A percentile compares a stretch with the other conserved stretches of the same genome.
Conservation (phyloP, 176 grass and related monocot species). For the Raddia distichophylla region DNA sequence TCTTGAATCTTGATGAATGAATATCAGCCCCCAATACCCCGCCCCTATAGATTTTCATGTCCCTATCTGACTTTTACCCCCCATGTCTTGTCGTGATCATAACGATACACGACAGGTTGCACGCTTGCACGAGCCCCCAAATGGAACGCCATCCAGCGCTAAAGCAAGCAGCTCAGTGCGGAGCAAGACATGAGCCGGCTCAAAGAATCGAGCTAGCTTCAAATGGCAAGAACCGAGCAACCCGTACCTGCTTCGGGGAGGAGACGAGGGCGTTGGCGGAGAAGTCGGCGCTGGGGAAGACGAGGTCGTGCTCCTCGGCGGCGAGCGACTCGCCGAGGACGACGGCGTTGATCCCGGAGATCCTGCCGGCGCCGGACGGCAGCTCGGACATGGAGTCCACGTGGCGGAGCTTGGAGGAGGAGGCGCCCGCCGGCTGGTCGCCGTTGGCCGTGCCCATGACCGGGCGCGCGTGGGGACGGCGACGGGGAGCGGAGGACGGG, state of each 20-base stretch:
- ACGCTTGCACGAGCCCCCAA: conserved; percentile 1
- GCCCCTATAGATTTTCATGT: conserved; percentile 11
- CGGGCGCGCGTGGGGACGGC: not conserved
- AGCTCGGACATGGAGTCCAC: conserved; percentile 79
- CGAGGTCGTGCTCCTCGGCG: conserved; percentile 80
- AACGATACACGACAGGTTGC: conserved; percentile 4
- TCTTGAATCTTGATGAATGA: not conserved
- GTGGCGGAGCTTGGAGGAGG: conserved; percentile 66
- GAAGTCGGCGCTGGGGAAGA: conserved; percentile 74
- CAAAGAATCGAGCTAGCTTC: not conserved
- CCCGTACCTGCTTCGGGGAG: conserved; percentile 69
- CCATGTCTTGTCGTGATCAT: conserved; percentile 9
- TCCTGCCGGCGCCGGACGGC: conserved; percentile 74
- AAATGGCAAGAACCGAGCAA: conserved; percentile 10
- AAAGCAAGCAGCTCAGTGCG: conserved; percentile 4
- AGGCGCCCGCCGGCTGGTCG: conserved; percentile 36
- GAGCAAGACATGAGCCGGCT: not conserved
- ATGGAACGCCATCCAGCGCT: not conserved
- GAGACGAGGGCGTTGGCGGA: conserved; percentile 75
- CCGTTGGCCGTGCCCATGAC: conserved; percentile 54
- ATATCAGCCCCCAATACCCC: conserved; percentile 1
- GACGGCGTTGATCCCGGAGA: conserved; percentile 66
- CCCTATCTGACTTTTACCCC: conserved; percentile 28
- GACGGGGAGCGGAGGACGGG: not conserved
- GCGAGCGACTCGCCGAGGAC: conserved; percentile 86